Base-by-base conservation (phyloP, 106 monocot genomes). In the Apostasia shenzhenica region DNA sequence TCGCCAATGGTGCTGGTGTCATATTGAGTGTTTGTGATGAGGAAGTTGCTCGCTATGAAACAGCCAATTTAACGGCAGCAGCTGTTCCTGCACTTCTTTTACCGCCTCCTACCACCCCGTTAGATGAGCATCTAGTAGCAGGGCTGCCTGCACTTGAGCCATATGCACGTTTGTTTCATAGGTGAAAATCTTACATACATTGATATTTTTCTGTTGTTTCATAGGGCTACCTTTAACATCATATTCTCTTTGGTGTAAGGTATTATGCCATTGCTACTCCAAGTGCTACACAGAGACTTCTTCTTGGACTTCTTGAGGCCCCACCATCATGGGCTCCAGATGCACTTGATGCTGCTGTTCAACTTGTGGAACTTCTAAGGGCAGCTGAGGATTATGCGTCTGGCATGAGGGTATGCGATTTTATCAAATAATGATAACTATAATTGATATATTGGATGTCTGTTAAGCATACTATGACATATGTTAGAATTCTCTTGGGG, bases 291-390 rank as follows among this genome's bases (percentile, higher is more conserved):
- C 97, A 87, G 45, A 86, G 92, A 71, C 87, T 97, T 71, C 87
- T 97, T 78, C 82, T 97, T 77, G 97, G 97, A 63, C 97, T 97
- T 70, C 87, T 97, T 64, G 97, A 97, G 73, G 97, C 97, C 66
- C 97, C 97, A 78, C 97, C 97, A 67, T 97, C 97, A 67, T 97
- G 97, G 97, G 97, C 97, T 50, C 97, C 97, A 64, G 97, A 97
- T 76, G 97, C 97, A 64, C 89, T 97, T 67, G 97, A 97, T 81
- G 97, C 97, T 48, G 97, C 97, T 51, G 97, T 97, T 13, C 97
- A 97, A 78, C 86, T 97, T 51, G 97, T 97, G 41, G 97, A 97
- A 81, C 92, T 97, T 61, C 92, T 97, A 54, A 81, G 97, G 71
- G 92, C 97, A 56, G 92, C 92, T 62, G 97, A 97, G 80, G 97